Evolutionary conservation across 495 filamentous ascomycete species (phyloP).

Genomic region (Penicillium pancosmium): DNA sequence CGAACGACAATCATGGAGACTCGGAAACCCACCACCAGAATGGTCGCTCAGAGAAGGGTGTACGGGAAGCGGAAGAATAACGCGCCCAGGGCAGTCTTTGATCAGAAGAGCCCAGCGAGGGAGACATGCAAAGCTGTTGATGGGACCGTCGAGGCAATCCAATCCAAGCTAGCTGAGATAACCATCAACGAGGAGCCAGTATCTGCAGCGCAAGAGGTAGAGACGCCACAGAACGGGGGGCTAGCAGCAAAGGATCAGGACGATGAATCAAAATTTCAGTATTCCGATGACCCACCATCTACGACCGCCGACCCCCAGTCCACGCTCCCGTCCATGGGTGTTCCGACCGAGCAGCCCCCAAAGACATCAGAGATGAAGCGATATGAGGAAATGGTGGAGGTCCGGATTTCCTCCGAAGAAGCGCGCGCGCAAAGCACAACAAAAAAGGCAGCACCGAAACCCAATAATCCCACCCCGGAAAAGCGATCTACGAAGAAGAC

Average conservation of each 20-base stretch:
- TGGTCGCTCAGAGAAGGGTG: constrained; percentile 36
- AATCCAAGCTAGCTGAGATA: constrained; percentile 39
- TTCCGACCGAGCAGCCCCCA: constrained; percentile 7
- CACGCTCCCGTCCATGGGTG: not conserved
- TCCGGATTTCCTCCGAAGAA: constrained; percentile 25
- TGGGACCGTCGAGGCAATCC: constrained; percentile 32
- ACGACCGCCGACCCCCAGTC: not conserved
- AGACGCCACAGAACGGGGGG: not conserved
- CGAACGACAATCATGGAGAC: constrained; percentile 25
- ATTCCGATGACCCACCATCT: not conserved
- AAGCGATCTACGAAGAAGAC: constrained; percentile 15
- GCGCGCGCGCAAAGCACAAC: not conserved
- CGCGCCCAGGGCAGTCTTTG: constrained; percentile 46
- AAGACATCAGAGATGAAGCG: constrained; percentile 9
- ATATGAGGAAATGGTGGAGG: constrained; percentile 39
- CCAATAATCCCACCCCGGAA: not conserved
- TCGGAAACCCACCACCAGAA: constrained; percentile 24
- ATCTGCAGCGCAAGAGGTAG: constrained; percentile 1
- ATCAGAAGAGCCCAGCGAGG: constrained; percentile 40
- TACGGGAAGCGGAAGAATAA: constrained; percentile 48
- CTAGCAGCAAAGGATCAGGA: not conserved
- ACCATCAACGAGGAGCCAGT: constrained; percentile 26
- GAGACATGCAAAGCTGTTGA: constrained; percentile 12
- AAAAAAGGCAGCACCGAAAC: not conserved
- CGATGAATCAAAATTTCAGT: not conserved